Conservation (phyloP, 2,329 filamentous ascomycete species). For the Leptographium flavum region DNA sequence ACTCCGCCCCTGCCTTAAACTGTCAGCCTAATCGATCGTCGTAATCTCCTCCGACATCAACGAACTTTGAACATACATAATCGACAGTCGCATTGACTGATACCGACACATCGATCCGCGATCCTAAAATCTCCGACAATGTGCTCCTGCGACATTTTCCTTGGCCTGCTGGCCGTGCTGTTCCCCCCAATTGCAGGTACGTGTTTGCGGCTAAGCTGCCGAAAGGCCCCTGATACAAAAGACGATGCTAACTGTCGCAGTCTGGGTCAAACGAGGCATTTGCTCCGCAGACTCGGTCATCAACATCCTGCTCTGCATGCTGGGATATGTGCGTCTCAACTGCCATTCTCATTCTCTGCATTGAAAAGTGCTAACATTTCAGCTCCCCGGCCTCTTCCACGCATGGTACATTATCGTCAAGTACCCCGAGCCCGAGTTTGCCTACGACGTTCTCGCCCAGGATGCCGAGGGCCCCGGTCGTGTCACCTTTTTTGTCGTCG, state of each 20-base stretch:
- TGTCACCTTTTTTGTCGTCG: constrained; percentile 67
- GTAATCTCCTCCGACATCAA: background rate
- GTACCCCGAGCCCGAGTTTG: constrained; percentile 61
- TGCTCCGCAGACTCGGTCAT: constrained; percentile 88
- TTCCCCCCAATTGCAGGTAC: constrained; percentile 52
- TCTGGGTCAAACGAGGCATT: constrained; percentile 93
- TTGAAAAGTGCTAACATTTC: background rate
- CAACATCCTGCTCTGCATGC: constrained; percentile 78
- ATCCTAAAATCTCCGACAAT: constrained; percentile 21
- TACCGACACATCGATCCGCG: background rate
- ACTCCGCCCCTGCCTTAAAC: background rate
- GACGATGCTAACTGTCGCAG: constrained; percentile 33
- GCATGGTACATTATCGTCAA: constrained; percentile 96
- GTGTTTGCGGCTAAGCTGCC: background rate
- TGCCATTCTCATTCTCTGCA: too few relatives aligned
- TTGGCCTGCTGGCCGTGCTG: constrained; percentile 47
- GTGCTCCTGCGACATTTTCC: constrained; percentile 48
- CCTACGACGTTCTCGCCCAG: constrained; percentile 52
- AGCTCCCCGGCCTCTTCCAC: constrained; percentile 79
- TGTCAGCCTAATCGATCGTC: background rate
- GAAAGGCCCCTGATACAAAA: background rate
- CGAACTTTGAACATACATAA: background rate
- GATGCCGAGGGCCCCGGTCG: constrained; percentile 37
- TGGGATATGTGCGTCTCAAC: constrained; percentile 47
- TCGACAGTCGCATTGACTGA: background rate